Evolutionary conservation across 2,329 filamentous ascomycete genomes (phyloP), one percentile per base, ranked within the genome.

Genomic region (Epichloe sylvatica): DNA sequence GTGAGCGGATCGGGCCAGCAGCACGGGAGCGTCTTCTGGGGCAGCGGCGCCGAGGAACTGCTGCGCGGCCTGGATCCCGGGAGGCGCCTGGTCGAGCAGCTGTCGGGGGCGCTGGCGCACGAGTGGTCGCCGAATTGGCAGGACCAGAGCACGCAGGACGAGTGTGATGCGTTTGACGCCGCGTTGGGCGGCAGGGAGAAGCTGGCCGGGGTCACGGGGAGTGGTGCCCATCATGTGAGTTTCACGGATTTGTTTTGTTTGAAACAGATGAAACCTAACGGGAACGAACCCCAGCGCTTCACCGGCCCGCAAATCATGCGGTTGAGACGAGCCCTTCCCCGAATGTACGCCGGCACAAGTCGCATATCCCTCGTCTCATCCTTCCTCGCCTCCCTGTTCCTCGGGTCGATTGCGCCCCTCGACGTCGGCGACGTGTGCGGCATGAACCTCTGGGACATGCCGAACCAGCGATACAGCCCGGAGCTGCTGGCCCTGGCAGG

Each of bases 11-110:
- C 91, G 15, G 90, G 92, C 49, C 94, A 97, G 77, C 92, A 98
- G 73, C 92, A 97, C 67, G 92, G 92, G 35, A 97, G 91, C 64
- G 89, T 97, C 30, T 97, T 92, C 70, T 97, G 91, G 91, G 84
- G 78, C 51, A 65, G 71, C 42, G 70, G 81, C 50, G 90, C 86
- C 5, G 84, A 86, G 62, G 60, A 66, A 7, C 61, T 84, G 41
- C 74, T 97, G 41, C 68, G 64, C 4, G 69, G 60, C 12, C 69
- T 97, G 41, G 74, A 86, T 56, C 62, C 75, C 3, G 67, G 67
- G 19, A 77, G 77, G 62, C 69, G 75, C 0, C 70, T 97, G 44
- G 75, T 85, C 46, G 80, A 85, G 52, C 89, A 94, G 69, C 71
- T 97, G 25, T 67, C 71, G 9, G 70, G 68, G 3, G 85, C 84